Evolutionary conservation across 106 monocot species (phyloP).

Genomic region (Dioscorea zingiberensis): DNA sequence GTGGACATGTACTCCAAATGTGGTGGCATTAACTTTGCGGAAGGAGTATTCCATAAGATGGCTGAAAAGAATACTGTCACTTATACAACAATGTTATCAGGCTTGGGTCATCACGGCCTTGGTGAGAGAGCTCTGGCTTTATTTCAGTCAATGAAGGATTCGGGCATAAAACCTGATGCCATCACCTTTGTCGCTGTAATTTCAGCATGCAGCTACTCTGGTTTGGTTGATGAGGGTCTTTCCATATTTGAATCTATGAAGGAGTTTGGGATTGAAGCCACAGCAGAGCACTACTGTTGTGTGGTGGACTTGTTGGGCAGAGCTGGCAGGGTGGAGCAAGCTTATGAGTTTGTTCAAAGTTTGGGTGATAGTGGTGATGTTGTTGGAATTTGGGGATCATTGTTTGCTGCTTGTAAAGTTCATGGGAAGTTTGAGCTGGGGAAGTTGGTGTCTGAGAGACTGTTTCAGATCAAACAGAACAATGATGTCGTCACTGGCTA

Average conservation of each 20-base stretch:
- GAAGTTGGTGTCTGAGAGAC: conserved; percentile 43
- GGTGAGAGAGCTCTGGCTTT: conserved; percentile 61
- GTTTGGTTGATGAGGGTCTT: conserved; percentile 79
- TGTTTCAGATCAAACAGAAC: conserved; percentile 54
- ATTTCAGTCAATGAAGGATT: conserved; percentile 51
- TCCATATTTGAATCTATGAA: conserved; percentile 60
- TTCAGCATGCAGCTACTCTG: conserved; percentile 80
- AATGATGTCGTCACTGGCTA: conserved; percentile 40
- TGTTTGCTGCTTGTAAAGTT: conserved; percentile 79
- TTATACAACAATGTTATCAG: conserved; percentile 86
- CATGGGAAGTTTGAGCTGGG: conserved; percentile 64
- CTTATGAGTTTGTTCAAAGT: conserved; percentile 53
- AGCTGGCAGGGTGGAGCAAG: conserved; percentile 84
- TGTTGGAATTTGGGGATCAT: conserved; percentile 73
- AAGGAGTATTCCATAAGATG: conserved; percentile 58
- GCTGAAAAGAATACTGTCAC: conserved; percentile 53
- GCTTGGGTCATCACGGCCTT: conserved; percentile 72
- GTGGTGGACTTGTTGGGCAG: conserved; percentile 85
- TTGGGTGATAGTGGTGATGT: conserved; percentile 49
- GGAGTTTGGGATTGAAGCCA: conserved; percentile 41
- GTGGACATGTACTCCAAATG: conserved; percentile 89
- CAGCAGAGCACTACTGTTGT: conserved; percentile 76
- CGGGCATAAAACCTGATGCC: conserved; percentile 57
- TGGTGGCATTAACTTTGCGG: conserved; percentile 56
- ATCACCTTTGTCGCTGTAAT: conserved; percentile 71